Base-by-base conservation (phyloP, 2,329 filamentous ascomycete genomes). In the Claviceps arundinis region DNA sequence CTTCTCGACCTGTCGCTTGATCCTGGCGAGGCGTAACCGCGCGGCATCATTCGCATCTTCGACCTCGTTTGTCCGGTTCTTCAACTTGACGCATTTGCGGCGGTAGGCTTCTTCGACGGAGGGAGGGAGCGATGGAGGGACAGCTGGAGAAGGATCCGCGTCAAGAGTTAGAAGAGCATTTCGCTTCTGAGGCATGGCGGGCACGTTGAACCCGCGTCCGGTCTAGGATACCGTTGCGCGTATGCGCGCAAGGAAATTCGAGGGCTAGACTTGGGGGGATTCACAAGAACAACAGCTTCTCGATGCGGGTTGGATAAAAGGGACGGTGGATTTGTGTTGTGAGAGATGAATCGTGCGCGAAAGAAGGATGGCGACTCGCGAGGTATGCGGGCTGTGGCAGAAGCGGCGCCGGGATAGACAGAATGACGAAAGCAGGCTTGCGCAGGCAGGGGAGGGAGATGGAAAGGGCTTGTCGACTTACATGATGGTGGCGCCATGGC, bases 31-130 rank as follows among this genome's bases (percentile, higher is more conserved):
- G 50, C 89, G 85, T 50, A 88, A 73, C 51, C 88, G 81, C 47
- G 88, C 85, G 53, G 86, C 80, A 61, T 95, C 89, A 67, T 96
- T 96, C 63, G 89, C 85, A 55, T 89, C 83, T 66, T 97, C 90
- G 61, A 97, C 88, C 66, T 96, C 90, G 65, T 84, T 86, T 57
- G 93, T 87, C 55, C 93, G 86, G 61, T 88, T 86, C 71, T 94
- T 94, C 22, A 98, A 80, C 61, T 94, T 87, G 65, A 96, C 89
- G 68, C 91, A 97, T 80, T 98, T 97, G 58, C 88, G 82, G 62
- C 93, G 89, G 70, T 97, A 98, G 49, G 91, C 90, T 66, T 91
- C 85, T 70, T 98, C 91, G 56, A 97, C 89, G 16, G 89, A 95
- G 16, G 93, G 91, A 19, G 91, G 89, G 4, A 85, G 74, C 42